phyloP scores from a whole-genome alignment of 164 flowering plant species.

The Pachysandra terminalis region DNA sequence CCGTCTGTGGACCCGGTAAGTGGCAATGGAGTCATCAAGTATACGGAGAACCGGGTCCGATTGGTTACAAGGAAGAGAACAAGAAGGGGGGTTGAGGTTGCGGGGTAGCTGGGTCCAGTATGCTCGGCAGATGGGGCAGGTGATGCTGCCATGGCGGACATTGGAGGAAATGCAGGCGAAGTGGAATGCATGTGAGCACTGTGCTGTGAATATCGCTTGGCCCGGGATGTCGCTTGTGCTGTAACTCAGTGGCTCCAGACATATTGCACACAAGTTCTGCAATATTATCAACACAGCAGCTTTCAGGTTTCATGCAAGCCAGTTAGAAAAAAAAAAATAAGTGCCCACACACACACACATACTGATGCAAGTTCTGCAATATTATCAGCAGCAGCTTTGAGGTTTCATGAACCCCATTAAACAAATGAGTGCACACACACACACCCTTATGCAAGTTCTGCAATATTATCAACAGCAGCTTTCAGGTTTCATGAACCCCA shows the following conservation, averaged over 20 bases:
- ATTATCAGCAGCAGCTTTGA: no score
- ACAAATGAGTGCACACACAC: no score
- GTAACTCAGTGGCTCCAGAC: slow-evolving; percentile 66
- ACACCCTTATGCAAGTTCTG: no score
- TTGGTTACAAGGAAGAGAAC: slow-evolving; percentile 33
- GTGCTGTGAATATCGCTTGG: slow-evolving; percentile 82
- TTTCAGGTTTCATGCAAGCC: not conserved
- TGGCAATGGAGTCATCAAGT: slow-evolving; percentile 89
- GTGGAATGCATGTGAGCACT: slow-evolving; percentile 90
- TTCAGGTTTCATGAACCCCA: no score
- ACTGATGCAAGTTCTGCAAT: no score
- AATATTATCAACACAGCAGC: not conserved
- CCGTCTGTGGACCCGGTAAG: slow-evolving; percentile 73
- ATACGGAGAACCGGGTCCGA: slow-evolving; percentile 71
- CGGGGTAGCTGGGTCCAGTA: slow-evolving; percentile 92
- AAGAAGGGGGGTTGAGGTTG: slow-evolving; percentile 34
- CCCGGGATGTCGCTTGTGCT: slow-evolving; percentile 42
- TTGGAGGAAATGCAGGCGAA: slow-evolving; percentile 83
- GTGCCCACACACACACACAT: no score
- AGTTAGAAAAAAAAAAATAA: no score
- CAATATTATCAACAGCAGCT: no score
- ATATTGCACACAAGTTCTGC: slow-evolving; percentile 84
- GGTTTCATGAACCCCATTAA: no score
- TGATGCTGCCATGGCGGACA: slow-evolving; percentile 83
- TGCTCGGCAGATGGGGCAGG: slow-evolving; percentile 88